Base-by-base conservation (phyloP, 2,329 filamentous ascomycete genomes). In the Didymella segeticola region DNA sequence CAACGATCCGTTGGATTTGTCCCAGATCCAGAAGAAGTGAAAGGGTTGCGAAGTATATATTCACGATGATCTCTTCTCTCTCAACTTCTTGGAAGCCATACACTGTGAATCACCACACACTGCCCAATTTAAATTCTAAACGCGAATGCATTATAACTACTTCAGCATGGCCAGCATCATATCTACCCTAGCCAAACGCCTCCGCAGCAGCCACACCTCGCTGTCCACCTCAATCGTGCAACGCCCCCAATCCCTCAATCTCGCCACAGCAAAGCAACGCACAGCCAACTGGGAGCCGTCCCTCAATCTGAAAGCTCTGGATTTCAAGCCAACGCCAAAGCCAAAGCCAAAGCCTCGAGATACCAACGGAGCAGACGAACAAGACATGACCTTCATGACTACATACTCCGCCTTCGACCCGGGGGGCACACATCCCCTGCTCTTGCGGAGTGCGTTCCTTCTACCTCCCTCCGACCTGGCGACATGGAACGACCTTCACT, bases 401-500 rank as follows among this genome's bases (percentile, higher is more conserved):
- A 56, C 53, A 3, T 56, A 46, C 46, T 45, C 19, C 17, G 34
- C 53, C 2, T 56, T 53, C 23, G 38, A 64, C 14, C 60, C 59
- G 2, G 34, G 49, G 10, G 47, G 41, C 8, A 53, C 29, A 10
- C 53, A 27, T 6, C 33, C 45, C 1, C 34, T 61, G 14, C 42
- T 52, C 22, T 14, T 43, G 4, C 26, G 39, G 4, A 52, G 48
- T 20, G 37, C 43, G 5, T 14, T 15, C 11, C n/a, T n/a, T n/a
- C n/a, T n/a, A n/a, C n/a, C n/a, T n/a, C n/a, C n/a, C n/a, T n/a
- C n/a, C n/a, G n/a, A n/a, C n/a, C n/a, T n/a, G n/a, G n/a, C n/a
- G n/a, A n/a, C n/a, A n/a, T n/a, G n/a, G n/a, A n/a, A n/a, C n/a
- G n/a, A n/a, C n/a, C n/a, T n/a, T n/a, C 3, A 12, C 7, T 33